Evolutionary conservation across 225 moss, liverwort and hornwort genomes (phyloP).

Genomic region (Takakia lepidozioides): DNA sequence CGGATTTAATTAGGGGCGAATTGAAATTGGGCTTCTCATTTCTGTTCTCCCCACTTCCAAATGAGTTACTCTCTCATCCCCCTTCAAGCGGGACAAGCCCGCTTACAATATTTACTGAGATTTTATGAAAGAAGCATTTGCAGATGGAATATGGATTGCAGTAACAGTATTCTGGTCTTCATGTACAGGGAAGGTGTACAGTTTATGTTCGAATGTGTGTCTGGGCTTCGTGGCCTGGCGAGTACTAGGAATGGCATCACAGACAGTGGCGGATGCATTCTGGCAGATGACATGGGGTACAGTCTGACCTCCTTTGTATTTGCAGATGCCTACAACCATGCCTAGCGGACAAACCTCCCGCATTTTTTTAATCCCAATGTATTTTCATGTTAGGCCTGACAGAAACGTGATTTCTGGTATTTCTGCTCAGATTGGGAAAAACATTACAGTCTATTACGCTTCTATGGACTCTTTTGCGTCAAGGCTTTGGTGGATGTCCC

Average conservation of each 20-base stretch:
- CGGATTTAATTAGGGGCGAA: too few species aligned
- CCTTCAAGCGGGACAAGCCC: too few species aligned
- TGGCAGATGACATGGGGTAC: constrained; percentile 99
- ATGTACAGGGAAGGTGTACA: constrained; percentile 92
- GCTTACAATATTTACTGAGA: neutral
- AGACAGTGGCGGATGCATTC: constrained; percentile 81
- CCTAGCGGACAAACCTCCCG: too few species aligned
- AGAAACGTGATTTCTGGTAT: neutral
- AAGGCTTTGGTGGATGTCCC: constrained; percentile 78
- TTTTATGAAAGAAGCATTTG: neutral
- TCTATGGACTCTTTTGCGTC: constrained; percentile 89
- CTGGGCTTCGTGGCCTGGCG: constrained; percentile 78
- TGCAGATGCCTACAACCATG: too few species aligned
- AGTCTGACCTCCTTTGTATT: too few species aligned
- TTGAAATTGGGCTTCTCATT: too few species aligned
- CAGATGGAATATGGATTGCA: constrained; percentile 3
- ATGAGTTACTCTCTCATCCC: too few species aligned
- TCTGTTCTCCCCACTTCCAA: too few species aligned
- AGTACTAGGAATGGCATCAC: constrained; percentile 42
- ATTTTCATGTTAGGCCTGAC: neutral
- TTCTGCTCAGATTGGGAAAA: constrained; percentile 67
- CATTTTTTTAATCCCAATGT: too few species aligned
- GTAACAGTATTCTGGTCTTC: constrained; percentile 3
- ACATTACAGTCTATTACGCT: constrained; percentile 93
- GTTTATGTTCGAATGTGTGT: constrained; percentile 98